phyloP scores from a whole-genome alignment of 371 early-diverging fungal genomes.

The Mortierella sp. region DNA sequence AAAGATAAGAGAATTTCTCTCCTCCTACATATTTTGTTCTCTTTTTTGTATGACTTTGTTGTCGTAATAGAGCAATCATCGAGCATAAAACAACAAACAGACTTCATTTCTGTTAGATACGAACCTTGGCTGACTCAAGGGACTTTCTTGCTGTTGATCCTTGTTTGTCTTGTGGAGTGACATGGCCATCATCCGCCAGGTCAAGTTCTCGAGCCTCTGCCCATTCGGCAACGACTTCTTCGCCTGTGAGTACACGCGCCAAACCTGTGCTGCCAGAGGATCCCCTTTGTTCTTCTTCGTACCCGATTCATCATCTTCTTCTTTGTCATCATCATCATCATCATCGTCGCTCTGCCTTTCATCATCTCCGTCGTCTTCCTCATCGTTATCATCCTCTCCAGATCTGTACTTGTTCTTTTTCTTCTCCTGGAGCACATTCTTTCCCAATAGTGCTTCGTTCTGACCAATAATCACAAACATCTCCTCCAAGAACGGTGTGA shows the following conservation, averaged over 20 bases:
- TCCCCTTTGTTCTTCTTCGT: slow-evolving; percentile 50
- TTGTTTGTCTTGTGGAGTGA: slow-evolving; percentile 57
- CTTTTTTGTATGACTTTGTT: neutral
- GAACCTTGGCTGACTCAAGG: too few relatives aligned
- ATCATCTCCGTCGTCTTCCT: neutral
- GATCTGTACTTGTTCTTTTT: too few relatives aligned
- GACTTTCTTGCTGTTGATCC: neutral
- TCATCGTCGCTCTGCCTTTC: neutral
- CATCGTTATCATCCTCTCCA: neutral
- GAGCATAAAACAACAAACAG: too few relatives aligned
- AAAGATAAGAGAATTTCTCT: neutral
- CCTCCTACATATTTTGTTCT: neutral
- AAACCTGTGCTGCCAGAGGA: slow-evolving; percentile 67
- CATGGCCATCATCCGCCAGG: slow-evolving; percentile 79
- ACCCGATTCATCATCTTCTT: slow-evolving; percentile 53
- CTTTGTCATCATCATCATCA: slow-evolving; percentile 30
- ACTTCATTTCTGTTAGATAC: neutral
- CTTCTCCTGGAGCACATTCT: slow-evolving; percentile 1
- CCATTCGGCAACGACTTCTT: slow-evolving; percentile 71
- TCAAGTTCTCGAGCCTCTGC: slow-evolving; percentile 71
- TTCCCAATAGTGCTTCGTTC: neutral
- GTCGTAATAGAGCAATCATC: too few relatives aligned
- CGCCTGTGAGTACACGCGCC: slow-evolving; percentile 74
- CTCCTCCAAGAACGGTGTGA: neutral
- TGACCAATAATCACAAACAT: neutral